Evolutionary conservation across 2,329 filamentous ascomycete species (phyloP), one percentile per base, ranked within the genome.

Genomic region (Trichoderma semiorbis): DNA sequence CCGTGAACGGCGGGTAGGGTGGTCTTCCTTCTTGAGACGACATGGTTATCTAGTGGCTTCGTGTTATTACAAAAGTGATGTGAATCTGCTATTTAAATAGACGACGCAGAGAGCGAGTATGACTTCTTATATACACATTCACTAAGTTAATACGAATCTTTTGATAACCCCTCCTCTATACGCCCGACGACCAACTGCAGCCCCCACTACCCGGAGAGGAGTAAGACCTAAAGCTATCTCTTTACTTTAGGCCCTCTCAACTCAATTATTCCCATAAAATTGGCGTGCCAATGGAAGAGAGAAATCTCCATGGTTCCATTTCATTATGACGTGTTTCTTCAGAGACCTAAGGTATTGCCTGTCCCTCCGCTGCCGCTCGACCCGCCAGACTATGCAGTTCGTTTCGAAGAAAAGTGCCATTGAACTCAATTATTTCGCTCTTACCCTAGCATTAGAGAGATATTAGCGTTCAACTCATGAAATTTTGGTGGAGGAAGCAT

Each of bases 1-100:
- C 82, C 6, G 89, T 95, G 79, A 94, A 97, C 0, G 93, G 93
- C 4, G 93, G 93, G 61, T 84, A 83, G 0, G 87, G 88, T 2
- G 85, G 75, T 70, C 72, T 74, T 43, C 72, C 74, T 57, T 78
- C 69, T 21, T 68, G 28, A 39, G 34, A 16, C 8, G 39, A 43
- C 28, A 66, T 55, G 12, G 18, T 26, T 32, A 8, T 30, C 18
- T 36, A 18, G 18, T 57, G 24, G 6, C 7, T 57, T 14, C 12
- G 12, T 16, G 53, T 26, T 57, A 21, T 21, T 21, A 50, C 11
- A 21, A 11, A 21, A 47, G 43, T 21, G 18, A 21, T n/a, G 0
- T 12, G 4, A 50, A 12, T 1, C 43, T 57, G 12, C 12, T 14
- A 1, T 28, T 28, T 3, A 57, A 28, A 14, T 16, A 18, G 26